Evolutionary conservation across 768 basidiomycete species (phyloP), one percentile per base, ranked within the genome.

Genomic region (Lactifluus piperatus): DNA sequence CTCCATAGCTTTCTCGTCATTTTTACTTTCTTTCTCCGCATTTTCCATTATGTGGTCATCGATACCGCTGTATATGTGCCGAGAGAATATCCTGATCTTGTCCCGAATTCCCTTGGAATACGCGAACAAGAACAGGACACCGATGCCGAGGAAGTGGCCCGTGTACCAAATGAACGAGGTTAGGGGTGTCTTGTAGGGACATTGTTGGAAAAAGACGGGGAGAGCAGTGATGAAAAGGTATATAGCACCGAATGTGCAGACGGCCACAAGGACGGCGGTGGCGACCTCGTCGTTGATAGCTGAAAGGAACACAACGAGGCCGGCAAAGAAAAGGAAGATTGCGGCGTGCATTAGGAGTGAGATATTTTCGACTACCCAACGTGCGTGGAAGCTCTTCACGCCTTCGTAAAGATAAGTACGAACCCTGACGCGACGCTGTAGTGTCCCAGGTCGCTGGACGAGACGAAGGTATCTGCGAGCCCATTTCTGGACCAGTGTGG

Each of bases 401-500:
- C 61, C 61, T 3, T 30, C 22, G 34, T 14, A 41, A 13, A 62
- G 51, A 43, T 22, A 58, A 3, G 52, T 50, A 18, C 61, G 61
- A 30, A 62, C 29, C 27, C 61, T 43, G 47, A 53, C 51, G 4
- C 57, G 61, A 50, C 27, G 39, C 7, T 34, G 3, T 18, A 51
- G 51, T 2, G 34, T n/a, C 5, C 30, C 41, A 3, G 22, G 3
- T 8, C 2, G 13, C 29, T 49, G 57, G 13, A 51, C 39, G 39
- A 63, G 54, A 3, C 52, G 60, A 8, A 41, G 16, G 39, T 62
- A 63, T 30, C 59, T 34, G 43, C 60, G 60, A 26, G 45, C 14
- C 62, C 62, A 63, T 8, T 54, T 47, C 34, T 63, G 62, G 9
- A 63, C 53, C 5, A 63, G 39, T 2, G 54, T 55, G 11, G 62